Evolutionary conservation across 1,139 yeast genomes (phyloP).

Genomic region (Ogataea hybrid): DNA sequence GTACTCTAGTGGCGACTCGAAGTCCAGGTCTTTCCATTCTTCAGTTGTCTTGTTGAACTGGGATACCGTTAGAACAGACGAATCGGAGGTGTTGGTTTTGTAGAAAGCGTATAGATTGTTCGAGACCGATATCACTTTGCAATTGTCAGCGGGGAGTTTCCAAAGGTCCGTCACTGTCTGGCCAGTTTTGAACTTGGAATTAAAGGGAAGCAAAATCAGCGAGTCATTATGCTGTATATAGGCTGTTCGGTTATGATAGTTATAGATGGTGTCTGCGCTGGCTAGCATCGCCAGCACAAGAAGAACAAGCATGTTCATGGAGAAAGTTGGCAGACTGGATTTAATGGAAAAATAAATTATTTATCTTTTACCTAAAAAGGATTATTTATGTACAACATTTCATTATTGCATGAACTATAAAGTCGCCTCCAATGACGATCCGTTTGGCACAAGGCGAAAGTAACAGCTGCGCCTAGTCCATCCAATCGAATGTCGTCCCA

Average conservation of each 20-base stretch:
- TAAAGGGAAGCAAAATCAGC: conserved; percentile 36
- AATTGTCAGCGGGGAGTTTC: conserved; percentile 27
- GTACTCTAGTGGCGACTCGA: conserved; percentile 21
- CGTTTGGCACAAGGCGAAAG: too few relatives aligned
- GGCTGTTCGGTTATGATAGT: conserved; percentile 38
- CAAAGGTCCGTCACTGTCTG: conserved; percentile 24
- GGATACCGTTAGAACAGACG: conserved; percentile 18
- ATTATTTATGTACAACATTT: not conserved
- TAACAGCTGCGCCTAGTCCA: too few relatives aligned
- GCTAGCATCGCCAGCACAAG: not conserved
- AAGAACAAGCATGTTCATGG: conserved; percentile 2
- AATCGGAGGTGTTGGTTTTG: conserved; percentile 7
- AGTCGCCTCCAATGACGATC: too few relatives aligned
- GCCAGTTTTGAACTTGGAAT: conserved; percentile 26
- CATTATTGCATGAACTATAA: too few relatives aligned
- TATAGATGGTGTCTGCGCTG: conserved; percentile 36
- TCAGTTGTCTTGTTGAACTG: conserved; percentile 18
- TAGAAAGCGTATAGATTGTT: conserved; percentile 27
- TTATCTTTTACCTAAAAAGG: conserved; percentile 5
- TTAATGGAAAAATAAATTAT: not conserved
- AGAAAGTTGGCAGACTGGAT: not conserved
- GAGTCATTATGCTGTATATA: conserved; percentile 36
- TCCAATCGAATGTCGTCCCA: too few relatives aligned
- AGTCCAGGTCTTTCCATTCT: conserved; percentile 28
- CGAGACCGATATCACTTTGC: conserved; percentile 24